A percentile compares a stretch with the other conserved stretches of the same genome.
These are phyloP conservation scores for Paramecium tetraurelia DNA, from an alignment of 73 alveolate species.

Conservation along the genomic window DNA sequence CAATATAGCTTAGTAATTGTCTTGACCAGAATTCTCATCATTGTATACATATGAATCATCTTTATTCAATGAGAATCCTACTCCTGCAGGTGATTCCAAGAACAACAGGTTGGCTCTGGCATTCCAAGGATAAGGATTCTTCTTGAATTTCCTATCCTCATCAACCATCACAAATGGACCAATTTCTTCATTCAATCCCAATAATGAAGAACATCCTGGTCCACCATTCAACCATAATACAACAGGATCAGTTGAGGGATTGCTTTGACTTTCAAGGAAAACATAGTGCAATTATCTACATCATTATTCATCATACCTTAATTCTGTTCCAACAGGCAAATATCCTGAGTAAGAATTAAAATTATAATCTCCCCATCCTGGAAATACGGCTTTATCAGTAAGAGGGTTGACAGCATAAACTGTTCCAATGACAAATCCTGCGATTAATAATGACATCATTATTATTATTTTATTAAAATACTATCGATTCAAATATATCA, in stretches of 20 bases:
- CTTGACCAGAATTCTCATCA: slow-evolving; percentile 57
- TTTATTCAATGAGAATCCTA: slow-evolving; percentile 77
- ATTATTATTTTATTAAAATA: neutral
- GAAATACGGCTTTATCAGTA: neutral
- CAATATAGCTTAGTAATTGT: slow-evolving; percentile 51
- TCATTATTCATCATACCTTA: slow-evolving; percentile 1
- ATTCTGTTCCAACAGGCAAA: neutral
- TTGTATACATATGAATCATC: neutral
- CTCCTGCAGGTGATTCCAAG: slow-evolving; percentile 97
- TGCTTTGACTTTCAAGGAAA: slow-evolving; percentile 62
- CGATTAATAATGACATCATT: neutral
- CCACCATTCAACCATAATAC: slow-evolving; percentile 94
- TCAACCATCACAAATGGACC: slow-evolving; percentile 84
- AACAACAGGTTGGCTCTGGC: slow-evolving; percentile 75
- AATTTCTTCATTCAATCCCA: slow-evolving; percentile 82
- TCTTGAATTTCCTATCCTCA: slow-evolving; percentile 57
- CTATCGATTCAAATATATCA: neutral
- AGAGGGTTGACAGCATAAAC: neutral
- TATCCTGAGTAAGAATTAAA: slow-evolving; percentile 30
- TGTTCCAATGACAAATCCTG: neutral
- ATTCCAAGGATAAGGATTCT: slow-evolving; percentile 94
- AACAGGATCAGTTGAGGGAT: slow-evolving; percentile 79
- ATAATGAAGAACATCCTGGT: slow-evolving; percentile 88
- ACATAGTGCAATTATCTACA: slow-evolving; percentile 68
- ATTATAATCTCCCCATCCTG: slow-evolving; percentile 6